Evolutionary conservation across 23 red algal species (phyloP), one percentile per base, ranked within the genome.

Genomic region (Gracilaria vermiculophylla): DNA sequence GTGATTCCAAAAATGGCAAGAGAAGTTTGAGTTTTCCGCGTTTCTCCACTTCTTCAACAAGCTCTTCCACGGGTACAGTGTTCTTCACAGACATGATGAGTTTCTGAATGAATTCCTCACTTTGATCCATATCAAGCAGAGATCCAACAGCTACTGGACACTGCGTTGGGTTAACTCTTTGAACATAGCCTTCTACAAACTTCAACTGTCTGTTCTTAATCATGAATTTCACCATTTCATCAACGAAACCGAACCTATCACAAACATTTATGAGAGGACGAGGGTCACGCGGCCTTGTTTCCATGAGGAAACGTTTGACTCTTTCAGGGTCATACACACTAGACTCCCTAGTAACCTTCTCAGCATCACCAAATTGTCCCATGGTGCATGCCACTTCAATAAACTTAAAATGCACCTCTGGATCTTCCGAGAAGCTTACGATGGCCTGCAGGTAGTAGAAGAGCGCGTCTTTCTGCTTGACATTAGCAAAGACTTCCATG

Each of bases 251-350:
- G 81, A 94, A 93, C 25, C 89, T 89, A 84, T 99, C 97, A 76
- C 97, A 99, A 69, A 99, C 97, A 64, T 99, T 99, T 53, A 99
- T 96, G 32, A 99, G 79, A 53, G 97, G 97, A 25, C 97, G 92
- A 14, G 97, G 97, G 62, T 99, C 97, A 17, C 76, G 62, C 28
- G 91, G 94, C 27, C 82, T 65, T 29, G 92, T 78, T 33, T 94
- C 89, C 89, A 99, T 95, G 11, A 99, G 74, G 61, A 83, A 91
- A 19, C 66, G 86, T 77, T 95, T 95, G 31, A 99, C 97, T 41
- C 82, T 65, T 57, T 99, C 93, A 24, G 97, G 92, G 62, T 99
- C 93, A 62, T 95, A 99, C 15, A 94, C 81, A 54, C 73, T 94
- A 32, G 86, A 92, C 76, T 96, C 93, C 33, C 97, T 72, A 64